Conservation (phyloP, 306 rosid genomes). For the Cicer pinnatifidum region DNA sequence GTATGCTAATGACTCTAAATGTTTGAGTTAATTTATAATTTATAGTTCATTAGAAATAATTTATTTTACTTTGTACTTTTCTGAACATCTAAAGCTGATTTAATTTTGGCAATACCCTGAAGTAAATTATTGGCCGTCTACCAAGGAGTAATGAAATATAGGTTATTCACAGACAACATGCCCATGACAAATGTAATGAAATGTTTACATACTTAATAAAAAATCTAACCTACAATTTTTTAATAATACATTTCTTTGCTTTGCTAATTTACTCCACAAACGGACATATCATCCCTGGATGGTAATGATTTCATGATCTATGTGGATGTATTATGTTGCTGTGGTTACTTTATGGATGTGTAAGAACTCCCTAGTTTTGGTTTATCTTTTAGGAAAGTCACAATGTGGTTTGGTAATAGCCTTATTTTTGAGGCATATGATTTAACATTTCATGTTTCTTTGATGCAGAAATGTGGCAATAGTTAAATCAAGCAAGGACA, state of each 20-base stretch:
- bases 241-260: too few species aligned
- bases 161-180: not conserved
- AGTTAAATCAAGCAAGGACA: conserved; percentile 89
- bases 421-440: conserved; percentile 7
- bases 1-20: not conserved
- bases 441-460: conserved; percentile 33
- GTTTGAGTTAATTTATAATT: not conserved
- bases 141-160: not conserved
- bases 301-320: not conserved
- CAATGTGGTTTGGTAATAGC: conserved; percentile 2
- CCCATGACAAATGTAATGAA: not conserved
- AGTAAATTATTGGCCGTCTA: not conserved
- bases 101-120: not conserved
- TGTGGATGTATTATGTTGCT: conserved; percentile 28
- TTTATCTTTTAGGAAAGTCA: conserved; percentile 14
- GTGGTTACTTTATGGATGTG: conserved; percentile 15
- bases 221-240: not conserved
- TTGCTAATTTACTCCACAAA: not conserved
- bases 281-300: not conserved
- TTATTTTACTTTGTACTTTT: not conserved
- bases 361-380: conserved; percentile 7
- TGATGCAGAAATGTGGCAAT: conserved; percentile 73
- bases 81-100: not conserved
- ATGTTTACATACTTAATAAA: not conserved
- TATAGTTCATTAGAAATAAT: not conserved